These are phyloP conservation scores for Trichophyton benhamiae DNA, from an alignment of 2,329 filamentous ascomycete species.

Conservation along the genomic window DNA sequence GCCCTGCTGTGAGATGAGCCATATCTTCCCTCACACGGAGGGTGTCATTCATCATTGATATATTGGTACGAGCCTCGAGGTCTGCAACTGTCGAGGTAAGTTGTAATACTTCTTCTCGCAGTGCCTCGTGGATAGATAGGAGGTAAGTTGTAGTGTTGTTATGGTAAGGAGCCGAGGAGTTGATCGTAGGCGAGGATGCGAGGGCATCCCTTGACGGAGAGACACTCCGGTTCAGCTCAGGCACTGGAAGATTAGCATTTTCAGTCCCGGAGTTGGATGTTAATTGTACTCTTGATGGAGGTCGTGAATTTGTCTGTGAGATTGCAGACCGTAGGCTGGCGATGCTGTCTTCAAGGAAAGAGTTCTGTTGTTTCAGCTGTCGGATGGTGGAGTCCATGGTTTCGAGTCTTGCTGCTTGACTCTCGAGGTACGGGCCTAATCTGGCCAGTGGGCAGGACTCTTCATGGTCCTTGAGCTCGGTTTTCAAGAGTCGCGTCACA, in stretches of 20 bases:
- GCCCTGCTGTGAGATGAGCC: conserved; percentile 47
- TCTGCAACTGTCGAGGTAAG: conserved; percentile 45
- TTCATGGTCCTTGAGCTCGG: conserved; percentile 33
- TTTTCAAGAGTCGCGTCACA: conserved; percentile 25
- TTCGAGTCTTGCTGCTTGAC: conserved; percentile 32
- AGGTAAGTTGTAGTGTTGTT: conserved; percentile 42
- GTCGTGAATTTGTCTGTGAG: conserved; percentile 21
- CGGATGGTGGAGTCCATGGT: conserved; percentile 34
- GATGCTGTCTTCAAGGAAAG: conserved; percentile 36
- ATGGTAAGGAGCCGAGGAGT: conserved; percentile 15
- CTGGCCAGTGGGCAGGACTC: conserved; percentile 40
- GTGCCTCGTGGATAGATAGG: conserved; percentile 47
- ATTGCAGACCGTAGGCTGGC: conserved; percentile 31
- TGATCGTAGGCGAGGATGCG: conserved; percentile 18
- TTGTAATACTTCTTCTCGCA: conserved; percentile 47
- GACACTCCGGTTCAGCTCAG: conserved; percentile 14
- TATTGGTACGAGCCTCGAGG: conserved; percentile 48
- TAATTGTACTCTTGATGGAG: conserved; percentile 10
- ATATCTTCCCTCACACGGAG: conserved; percentile 51
- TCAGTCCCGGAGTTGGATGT: conserved; percentile 9
- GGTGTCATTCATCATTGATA: conserved; percentile 52
- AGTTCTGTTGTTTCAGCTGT: conserved; percentile 35
- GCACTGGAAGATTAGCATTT: conserved; percentile 7
- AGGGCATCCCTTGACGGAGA: conserved; percentile 7
- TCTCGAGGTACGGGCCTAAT: conserved; percentile 34